Base-by-base conservation (phyloP, 495 filamentous ascomycete genomes). In the Trichoderma virens region DNA sequence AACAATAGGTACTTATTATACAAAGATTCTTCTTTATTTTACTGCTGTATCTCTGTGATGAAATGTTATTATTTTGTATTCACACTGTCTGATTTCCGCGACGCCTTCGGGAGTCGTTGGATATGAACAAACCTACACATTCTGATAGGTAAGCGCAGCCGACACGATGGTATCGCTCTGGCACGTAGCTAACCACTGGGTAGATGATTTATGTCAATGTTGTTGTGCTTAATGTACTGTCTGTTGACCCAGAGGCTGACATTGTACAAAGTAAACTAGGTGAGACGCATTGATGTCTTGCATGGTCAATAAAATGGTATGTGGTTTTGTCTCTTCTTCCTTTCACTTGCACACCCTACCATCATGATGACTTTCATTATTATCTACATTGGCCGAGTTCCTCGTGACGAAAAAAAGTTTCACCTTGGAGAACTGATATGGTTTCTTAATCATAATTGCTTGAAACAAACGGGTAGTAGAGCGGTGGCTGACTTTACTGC, bases 341-440 rank as follows among this genome's bases (percentile, higher is more conserved):
- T 66, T 64, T 54, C 18, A 34, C 56, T 62, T 20, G 39, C 16
- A 39, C 34, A 23, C 45, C 25, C 72, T 75, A 70, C 78, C 79
- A 93, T 86, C 84, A 89, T 86, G 92, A 86, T 82, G 80, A 80
- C 81, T 78, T 86, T 89, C 84, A 86, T 90, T 86, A 86, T 89
- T 90, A 64, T 54, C 63, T 84, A 86, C 89, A 80, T 88, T 56
- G 47, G 20, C 81, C 82, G 91, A 86, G 75, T 83, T 77, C 73
- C 78, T 79, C 83, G 71, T 90, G 89, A 87, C 81, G 90, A 90
- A 83, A 84, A 62, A 64, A 76, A 82, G 79, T 84, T 88, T 90
- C 89, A 93, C 88, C 88, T 95, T 93, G 90, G 91, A 93, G 91
- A 95, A 89, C 91, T 95, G 91, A 95, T 80, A 72, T 68, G 67